phyloP scores from a whole-genome alignment of 2,329 filamentous ascomycete genomes.

The Aureobasidium sp. region DNA sequence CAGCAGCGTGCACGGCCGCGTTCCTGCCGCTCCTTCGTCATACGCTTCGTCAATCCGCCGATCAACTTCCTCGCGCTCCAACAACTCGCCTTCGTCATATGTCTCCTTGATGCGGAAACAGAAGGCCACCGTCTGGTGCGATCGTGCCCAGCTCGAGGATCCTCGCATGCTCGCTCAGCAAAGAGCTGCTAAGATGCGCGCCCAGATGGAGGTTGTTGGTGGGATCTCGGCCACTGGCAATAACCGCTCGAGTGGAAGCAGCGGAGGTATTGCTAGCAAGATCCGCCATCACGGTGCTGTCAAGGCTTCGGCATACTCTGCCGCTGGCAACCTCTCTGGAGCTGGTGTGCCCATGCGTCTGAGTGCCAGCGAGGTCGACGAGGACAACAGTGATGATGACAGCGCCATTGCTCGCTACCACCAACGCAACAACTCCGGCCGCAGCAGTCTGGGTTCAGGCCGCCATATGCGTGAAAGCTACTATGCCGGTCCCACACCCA shows the following conservation, averaged over 20 bases:
- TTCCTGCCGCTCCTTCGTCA: constrained; percentile 40
- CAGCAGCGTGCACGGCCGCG: constrained; percentile 28
- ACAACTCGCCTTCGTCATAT: constrained; percentile 63
- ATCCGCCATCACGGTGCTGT: constrained; percentile 82
- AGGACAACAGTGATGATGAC: constrained; percentile 74
- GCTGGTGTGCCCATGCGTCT: constrained; percentile 84
- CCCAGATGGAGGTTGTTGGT: constrained; percentile 74
- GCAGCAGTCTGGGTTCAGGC: constrained; percentile 52
- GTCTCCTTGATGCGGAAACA: constrained; percentile 94
- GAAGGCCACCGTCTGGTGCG: constrained; percentile 98
- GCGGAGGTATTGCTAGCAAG: constrained; percentile 63
- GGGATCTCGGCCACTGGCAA: constrained; percentile 33
- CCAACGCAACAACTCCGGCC: constrained; percentile 64
- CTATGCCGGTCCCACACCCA: constrained; percentile 12
- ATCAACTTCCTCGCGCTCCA: constrained; percentile 68
- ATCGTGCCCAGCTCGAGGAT: constrained; percentile 87
- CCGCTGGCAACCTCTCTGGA: constrained; percentile 65
- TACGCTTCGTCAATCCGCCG: constrained; percentile 49
- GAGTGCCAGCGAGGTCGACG: constrained; percentile 91
- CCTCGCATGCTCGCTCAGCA: constrained; percentile 76
- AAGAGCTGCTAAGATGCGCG: constrained; percentile 77
- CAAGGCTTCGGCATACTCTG: constrained; percentile 65
- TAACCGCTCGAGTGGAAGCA: constrained; percentile 26
- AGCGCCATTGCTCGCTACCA: constrained; percentile 47
- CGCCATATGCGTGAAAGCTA: constrained; percentile 36